Evolutionary conservation across 495 filamentous ascomycete species (phyloP).

Genomic region (Melanomma pulvis-pyrius): DNA sequence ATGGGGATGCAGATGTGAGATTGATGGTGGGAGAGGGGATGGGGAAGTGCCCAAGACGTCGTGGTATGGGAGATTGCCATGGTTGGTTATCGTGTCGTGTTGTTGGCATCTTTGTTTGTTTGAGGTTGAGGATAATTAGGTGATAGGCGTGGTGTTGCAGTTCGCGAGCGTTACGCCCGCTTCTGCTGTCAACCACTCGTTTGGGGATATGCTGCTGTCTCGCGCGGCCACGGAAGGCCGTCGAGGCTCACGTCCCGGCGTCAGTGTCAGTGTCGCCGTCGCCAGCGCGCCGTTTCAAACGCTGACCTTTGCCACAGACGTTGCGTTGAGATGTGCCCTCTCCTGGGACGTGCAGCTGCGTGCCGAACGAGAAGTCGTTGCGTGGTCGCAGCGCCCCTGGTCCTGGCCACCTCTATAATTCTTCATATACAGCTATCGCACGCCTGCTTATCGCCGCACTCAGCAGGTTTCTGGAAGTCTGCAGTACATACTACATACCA

Average conservation of each 20-base stretch:
- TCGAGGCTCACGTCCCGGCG: neutral
- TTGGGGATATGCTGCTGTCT: neutral
- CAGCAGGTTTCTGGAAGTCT: constrained; percentile 15
- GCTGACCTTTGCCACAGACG: neutral
- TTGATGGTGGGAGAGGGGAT: neutral
- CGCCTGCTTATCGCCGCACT: constrained; percentile 12
- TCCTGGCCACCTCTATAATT: neutral
- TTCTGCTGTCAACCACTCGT: neutral
- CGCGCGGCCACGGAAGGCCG: neutral
- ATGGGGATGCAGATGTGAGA: neutral
- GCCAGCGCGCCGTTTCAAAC: constrained; percentile 15
- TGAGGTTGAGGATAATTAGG: constrained; percentile 5
- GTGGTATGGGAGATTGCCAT: constrained; percentile 18
- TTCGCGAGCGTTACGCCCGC: neutral
- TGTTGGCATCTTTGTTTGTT: neutral
- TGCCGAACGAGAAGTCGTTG: neutral
- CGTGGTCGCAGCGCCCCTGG: neutral
- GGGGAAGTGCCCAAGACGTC: no score
- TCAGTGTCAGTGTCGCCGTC: neutral
- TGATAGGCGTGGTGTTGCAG: no score
- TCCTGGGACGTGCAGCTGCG: constrained; percentile 14
- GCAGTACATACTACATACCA: no score
- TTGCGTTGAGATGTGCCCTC: neutral
- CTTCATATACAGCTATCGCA: neutral
- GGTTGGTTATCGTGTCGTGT: neutral